Conservation (phyloP, 306 rosid species). For the Inga oerstediana region DNA sequence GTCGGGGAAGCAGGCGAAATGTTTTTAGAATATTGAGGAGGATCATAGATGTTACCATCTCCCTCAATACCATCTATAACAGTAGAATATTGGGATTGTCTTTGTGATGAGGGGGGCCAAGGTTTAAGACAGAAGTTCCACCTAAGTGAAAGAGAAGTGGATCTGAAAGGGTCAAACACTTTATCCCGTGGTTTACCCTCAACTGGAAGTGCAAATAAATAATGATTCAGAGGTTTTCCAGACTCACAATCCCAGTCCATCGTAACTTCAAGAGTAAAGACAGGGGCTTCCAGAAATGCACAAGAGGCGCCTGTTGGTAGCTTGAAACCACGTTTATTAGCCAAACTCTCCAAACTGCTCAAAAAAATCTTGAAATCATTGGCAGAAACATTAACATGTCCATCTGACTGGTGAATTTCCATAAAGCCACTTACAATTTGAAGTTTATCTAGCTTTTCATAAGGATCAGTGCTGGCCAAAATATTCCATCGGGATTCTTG, state of each 20-base stretch:
- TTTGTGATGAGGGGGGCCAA: slow-evolving; percentile 51
- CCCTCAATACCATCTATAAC: slow-evolving; percentile 48
- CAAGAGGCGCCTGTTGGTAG: slow-evolving; percentile 75
- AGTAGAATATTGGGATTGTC: slow-evolving; percentile 43
- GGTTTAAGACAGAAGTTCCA: slow-evolving; percentile 91
- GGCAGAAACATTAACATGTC: slow-evolving; percentile 73
- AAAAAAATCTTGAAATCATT: slow-evolving; percentile 71
- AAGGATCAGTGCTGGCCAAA: slow-evolving; percentile 92
- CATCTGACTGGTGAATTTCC: slow-evolving; percentile 94
- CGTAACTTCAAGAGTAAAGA: slow-evolving; percentile 76
- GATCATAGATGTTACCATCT: slow-evolving; percentile 57
- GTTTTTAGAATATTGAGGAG: slow-evolving; percentile 51
- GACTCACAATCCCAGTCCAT: slow-evolving; percentile 99
- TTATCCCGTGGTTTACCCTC: slow-evolving; percentile 83
- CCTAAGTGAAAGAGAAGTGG: slow-evolving; percentile 90
- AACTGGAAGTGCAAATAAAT: slow-evolving; percentile 80
- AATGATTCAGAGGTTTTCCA: slow-evolving; percentile 88
- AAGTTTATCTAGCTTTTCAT: slow-evolving; percentile 92
- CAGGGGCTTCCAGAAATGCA: slow-evolving; percentile 80
- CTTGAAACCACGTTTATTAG: slow-evolving; percentile 71
- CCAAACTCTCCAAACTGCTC: slow-evolving; percentile 97
- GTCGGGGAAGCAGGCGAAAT: slow-evolving; percentile 61
- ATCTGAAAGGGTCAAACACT: slow-evolving; percentile 92
- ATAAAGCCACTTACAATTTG: slow-evolving; percentile 63
- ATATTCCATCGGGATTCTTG: slow-evolving; percentile 76